A percentile compares a stretch with the other conserved stretches of the same genome.
These are phyloP conservation scores for Fusarium decemcellulare DNA, from an alignment of 2,329 filamentous ascomycete genomes.

Conservation along the genomic window DNA sequence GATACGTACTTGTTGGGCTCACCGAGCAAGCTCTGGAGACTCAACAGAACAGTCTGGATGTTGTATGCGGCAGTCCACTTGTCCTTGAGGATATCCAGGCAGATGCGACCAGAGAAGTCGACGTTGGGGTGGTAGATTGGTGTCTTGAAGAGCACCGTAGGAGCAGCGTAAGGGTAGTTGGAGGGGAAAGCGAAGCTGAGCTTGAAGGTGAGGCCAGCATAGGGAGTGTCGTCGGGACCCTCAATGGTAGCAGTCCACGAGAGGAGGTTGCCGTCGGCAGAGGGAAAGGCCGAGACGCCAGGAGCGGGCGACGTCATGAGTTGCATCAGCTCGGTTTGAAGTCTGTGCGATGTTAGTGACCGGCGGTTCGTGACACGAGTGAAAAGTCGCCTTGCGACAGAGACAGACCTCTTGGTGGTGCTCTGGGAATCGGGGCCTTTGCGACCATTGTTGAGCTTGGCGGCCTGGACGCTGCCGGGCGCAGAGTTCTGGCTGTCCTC, in stretches of 20 bases:
- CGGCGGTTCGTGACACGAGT: neutral
- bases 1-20: slow-evolving; percentile 95
- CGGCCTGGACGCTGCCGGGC: slow-evolving; percentile 72
- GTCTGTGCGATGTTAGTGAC: slow-evolving; percentile 63
- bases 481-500: slow-evolving; percentile 77
- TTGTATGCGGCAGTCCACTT: slow-evolving; percentile 99
- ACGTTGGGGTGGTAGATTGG: slow-evolving; percentile 99
- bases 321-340: slow-evolving; percentile 98
- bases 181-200: slow-evolving; percentile 90
- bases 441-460: slow-evolving; percentile 71
- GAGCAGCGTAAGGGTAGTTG: slow-evolving; percentile 94
- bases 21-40: slow-evolving; percentile 93
- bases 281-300: slow-evolving; percentile 95
- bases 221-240: slow-evolving; percentile 92
- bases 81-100: slow-evolving; percentile 97
- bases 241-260: slow-evolving; percentile 95
- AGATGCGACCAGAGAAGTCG: slow-evolving; percentile 97
- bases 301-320: slow-evolving; percentile 96
- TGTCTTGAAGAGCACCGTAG: slow-evolving; percentile 96
- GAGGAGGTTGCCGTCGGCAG: slow-evolving; percentile 89
- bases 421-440: slow-evolving; percentile 77
- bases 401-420: slow-evolving; percentile 80
- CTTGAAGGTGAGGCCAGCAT: slow-evolving; percentile 90
- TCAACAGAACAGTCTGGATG: slow-evolving; percentile 92
- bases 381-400: slow-evolving; percentile 6